A percentile compares a stretch with the other conserved stretches of the same genome.
Conservation (phyloP, 805 yeast genomes). For the Blastobotrys terrestris region DNA sequence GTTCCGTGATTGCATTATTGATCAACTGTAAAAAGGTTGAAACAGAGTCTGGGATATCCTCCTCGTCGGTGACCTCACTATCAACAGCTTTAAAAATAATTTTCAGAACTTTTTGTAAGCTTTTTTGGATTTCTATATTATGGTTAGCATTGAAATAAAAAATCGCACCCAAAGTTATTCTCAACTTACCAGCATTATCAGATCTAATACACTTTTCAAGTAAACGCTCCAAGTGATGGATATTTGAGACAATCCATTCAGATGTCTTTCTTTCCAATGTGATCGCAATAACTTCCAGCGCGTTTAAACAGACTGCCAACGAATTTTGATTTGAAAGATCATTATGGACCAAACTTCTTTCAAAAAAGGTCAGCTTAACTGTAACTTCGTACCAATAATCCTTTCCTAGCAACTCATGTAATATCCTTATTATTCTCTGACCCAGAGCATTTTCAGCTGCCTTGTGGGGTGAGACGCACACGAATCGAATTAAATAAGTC, state of each 20-base stretch:
- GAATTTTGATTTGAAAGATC: slow-evolving; percentile 58
- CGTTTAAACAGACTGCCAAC: slow-evolving; percentile 78
- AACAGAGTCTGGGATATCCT: slow-evolving; percentile 55
- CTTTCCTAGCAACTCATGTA: slow-evolving; percentile 66
- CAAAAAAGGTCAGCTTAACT: slow-evolving; percentile 83
- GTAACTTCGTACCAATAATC: slow-evolving; percentile 81
- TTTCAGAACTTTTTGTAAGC: slow-evolving; percentile 67
- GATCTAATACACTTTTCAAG: slow-evolving; percentile 77
- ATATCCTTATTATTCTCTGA: slow-evolving; percentile 69
- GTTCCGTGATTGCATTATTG: slow-evolving; percentile 69
- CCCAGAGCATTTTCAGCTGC: slow-evolving; percentile 82
- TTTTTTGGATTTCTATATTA: slow-evolving; percentile 48
- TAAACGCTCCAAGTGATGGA: slow-evolving; percentile 61
- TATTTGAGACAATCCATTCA: slow-evolving; percentile 72
- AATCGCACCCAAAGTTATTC: too few species aligned
- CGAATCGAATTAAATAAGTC: slow-evolving; percentile 78
- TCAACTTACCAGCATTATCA: slow-evolving; percentile 40
- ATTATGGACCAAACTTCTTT: slow-evolving; percentile 72
- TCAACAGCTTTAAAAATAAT: slow-evolving; percentile 62
- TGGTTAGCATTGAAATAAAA: background rate
- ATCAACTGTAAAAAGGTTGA: slow-evolving; percentile 56
- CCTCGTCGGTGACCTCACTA: slow-evolving; percentile 38
- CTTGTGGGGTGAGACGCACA: slow-evolving; percentile 78
- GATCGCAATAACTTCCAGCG: slow-evolving; percentile 80
- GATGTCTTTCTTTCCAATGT: slow-evolving; percentile 72